Base-by-base conservation (phyloP, 306 rosid species). In the Mucuna pruriens region DNA sequence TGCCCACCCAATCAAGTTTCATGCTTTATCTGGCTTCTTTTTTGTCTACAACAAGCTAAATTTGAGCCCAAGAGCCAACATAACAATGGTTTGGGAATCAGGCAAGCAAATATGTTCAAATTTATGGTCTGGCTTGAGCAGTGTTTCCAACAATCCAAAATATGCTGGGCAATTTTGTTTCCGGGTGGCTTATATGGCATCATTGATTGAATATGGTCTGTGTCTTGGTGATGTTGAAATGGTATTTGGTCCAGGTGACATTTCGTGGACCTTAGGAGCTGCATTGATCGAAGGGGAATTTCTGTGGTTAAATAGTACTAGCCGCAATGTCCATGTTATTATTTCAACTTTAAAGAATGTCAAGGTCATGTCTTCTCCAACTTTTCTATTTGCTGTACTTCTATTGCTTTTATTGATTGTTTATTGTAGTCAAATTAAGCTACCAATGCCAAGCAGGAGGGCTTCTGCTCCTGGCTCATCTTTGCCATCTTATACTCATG, bases 251-350 rank as follows among this genome's bases (percentile, higher is more conserved):
- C 98, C 97, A 40, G 90, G 86, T n/a, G 97, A 90, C 80, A 80
- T 90, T 77, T 88, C 97, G 46, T 94, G 98, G 97, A 94, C 98
- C 44, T 69, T 92, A 83, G 97, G 98, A 80, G 98, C 94, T 68
- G 94, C 94, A 33, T 61, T 94, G 80, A 83, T 91, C 44, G 97
- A 92, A 87, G 93, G 93, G 12, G 76, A 84, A 44, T 84, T 78
- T 79, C 36, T 85, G 19, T 85, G 90, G 89, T 71, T 71, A 44
- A 79, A 86, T 75, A 38, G 63, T 46, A 25, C 80, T 49, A 51
- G 62, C 75, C 71, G 10, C 79, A 77, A 76, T 69, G 58, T 80
- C 46, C 84, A 80, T 69, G 45, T 42, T 61, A 52, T 88, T 49
- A 71, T 62, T 82, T 89, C 84, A 20, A 68, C 79, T 70, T 57